These are phyloP conservation scores for Extremus antarcticus DNA, from an alignment of 495 filamentous ascomycete genomes.

Conservation along the genomic window DNA sequence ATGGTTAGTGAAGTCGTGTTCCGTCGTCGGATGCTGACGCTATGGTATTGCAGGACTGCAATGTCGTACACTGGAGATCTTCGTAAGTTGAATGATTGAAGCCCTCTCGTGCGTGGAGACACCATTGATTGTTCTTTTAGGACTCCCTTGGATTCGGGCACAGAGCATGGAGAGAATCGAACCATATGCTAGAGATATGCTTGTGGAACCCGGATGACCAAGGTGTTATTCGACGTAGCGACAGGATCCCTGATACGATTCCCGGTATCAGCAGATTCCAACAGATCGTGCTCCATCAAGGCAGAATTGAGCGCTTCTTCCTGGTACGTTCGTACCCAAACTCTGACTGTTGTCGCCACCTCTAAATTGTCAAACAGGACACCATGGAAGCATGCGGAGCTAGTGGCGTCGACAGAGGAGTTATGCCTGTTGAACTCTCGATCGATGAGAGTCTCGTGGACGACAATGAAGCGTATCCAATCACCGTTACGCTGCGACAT, in stretches of 20 bases:
- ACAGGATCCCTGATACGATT: constrained; percentile 42
- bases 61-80: constrained; percentile 50
- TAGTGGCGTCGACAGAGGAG: constrained; percentile 22
- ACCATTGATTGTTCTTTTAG: no score
- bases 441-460: constrained; percentile 34
- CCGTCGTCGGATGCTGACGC: not conserved
- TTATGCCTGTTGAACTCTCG: constrained; percentile 20
- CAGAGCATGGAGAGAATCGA: constrained; percentile 47
- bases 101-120: no score
- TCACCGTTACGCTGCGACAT: constrained; percentile 26
- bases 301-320: constrained; percentile 31
- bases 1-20: constrained; percentile 38
- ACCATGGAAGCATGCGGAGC: constrained; percentile 11
- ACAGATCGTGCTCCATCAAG: constrained; percentile 30
- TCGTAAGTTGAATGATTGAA: no score
- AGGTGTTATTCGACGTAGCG: constrained; percentile 43
- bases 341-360: no score
- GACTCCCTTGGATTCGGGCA: constrained; percentile 36
- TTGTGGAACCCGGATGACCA: constrained; percentile 34
- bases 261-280: constrained; percentile 38
- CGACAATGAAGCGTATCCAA: constrained; percentile 41
- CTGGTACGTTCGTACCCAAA: no score
- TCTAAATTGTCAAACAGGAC: no score
- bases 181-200: constrained; percentile 40
- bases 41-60: constrained; percentile 28